Conservation (phyloP, 2,329 filamentous ascomycete species). For the Daldinia eschscholtzii region DNA sequence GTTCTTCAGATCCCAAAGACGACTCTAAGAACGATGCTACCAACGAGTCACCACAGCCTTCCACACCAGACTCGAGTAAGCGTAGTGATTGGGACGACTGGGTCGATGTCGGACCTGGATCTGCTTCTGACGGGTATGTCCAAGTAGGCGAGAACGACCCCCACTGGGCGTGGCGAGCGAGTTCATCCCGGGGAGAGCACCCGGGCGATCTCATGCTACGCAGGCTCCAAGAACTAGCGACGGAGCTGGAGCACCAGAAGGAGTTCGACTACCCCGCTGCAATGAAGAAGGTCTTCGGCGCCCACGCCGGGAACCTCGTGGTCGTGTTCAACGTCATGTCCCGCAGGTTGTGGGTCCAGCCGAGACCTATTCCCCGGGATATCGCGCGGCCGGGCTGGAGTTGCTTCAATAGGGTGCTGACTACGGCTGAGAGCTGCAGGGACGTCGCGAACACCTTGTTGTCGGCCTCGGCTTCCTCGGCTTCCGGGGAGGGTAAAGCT, state of each 20-base stretch:
- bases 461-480: no score
- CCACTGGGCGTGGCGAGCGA: no score
- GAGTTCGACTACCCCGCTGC: not conserved
- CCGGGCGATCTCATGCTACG: not conserved
- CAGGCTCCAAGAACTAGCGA: not conserved
- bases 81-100: not conserved
- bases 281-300: not conserved
- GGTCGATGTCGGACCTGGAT: not conserved
- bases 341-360: not conserved
- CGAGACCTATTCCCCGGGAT: not conserved
- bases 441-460: not conserved
- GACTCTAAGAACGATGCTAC: not conserved
- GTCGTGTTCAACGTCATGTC: not conserved
- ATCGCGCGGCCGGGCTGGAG: not conserved
- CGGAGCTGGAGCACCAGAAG: not conserved
- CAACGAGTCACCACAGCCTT: no score
- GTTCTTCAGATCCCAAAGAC: not conserved
- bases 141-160: not conserved
- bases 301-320: not conserved
- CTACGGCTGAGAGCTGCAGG: not conserved
- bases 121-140: not conserved
- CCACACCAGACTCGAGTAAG: not conserved
- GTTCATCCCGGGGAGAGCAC: not conserved
- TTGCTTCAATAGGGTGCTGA: not conserved
- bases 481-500: no score